Percentiles rank a stretch among this genome's conserved stretches.
These are phyloP conservation scores for Aspergillus ochraceoroseus DNA, from an alignment of 2,329 filamentous ascomycete species.

Conservation along the genomic window DNA sequence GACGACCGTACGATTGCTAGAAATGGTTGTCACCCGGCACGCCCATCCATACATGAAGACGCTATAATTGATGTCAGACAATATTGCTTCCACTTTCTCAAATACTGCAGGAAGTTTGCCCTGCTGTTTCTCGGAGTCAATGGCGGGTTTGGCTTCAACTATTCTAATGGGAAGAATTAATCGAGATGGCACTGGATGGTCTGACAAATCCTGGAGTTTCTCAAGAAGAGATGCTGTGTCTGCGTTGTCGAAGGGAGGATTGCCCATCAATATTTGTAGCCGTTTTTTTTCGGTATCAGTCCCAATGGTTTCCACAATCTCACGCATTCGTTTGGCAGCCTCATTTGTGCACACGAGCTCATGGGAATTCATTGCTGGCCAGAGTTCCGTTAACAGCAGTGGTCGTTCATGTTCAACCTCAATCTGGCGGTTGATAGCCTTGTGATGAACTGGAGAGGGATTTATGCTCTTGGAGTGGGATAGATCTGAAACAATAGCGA, in stretches of 20 bases:
- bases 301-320: constrained; percentile 61
- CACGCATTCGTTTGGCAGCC: constrained; percentile 61
- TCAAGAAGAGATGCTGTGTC: constrained; percentile 33
- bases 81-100: constrained; percentile 41
- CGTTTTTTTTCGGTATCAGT: constrained; percentile 58
- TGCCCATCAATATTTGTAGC: constrained; percentile 55
- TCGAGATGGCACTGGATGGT: constrained; percentile 50
- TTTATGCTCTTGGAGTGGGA: constrained; percentile 52
- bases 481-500: constrained; percentile 69
- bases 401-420: constrained; percentile 59
- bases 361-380: constrained; percentile 55
- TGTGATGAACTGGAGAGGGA: constrained; percentile 53
- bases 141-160: constrained; percentile 47
- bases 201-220: constrained; percentile 47
- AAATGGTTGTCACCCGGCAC: constrained; percentile 59
- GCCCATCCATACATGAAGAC: constrained; percentile 71
- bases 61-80: constrained; percentile 61
- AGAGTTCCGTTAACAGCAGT: constrained; percentile 57
- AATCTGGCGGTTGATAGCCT: constrained; percentile 60
- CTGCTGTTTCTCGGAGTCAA: constrained; percentile 28
- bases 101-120: constrained; percentile 46
- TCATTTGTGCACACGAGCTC: constrained; percentile 62
- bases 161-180: constrained; percentile 59
- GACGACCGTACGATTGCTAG: constrained; percentile 63
- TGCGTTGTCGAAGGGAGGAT: constrained; percentile 36